A percentile compares a stretch with the other conserved stretches of the same genome.
Conservation (phyloP, 2,329 filamentous ascomycete species). For the Dactylellina sp. region DNA sequence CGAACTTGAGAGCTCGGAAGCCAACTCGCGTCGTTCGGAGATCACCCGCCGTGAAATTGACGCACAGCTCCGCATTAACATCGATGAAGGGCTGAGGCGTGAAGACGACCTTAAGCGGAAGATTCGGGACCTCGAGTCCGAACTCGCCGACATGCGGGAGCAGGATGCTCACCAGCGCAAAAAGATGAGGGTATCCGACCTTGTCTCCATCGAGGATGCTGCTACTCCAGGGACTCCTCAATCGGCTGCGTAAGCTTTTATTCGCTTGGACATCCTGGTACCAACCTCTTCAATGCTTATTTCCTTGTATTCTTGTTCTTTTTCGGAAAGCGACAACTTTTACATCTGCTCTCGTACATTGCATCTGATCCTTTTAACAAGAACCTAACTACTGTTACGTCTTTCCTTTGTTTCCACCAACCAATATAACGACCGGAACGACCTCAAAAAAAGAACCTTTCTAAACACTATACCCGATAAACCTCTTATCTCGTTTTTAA, state of each 20-base stretch:
- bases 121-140: slow-evolving; percentile 79
- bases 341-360: slow-evolving; percentile 46
- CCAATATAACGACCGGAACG: slow-evolving; percentile 55
- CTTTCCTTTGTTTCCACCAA: slow-evolving; percentile 52
- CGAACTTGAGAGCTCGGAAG: slow-evolving; percentile 81
- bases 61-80: slow-evolving; percentile 70
- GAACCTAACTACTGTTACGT: slow-evolving; percentile 31
- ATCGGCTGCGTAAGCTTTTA: slow-evolving; percentile 48
- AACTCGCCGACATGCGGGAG: slow-evolving; percentile 63
- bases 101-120: slow-evolving; percentile 85
- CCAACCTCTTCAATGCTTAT: slow-evolving; percentile 13
- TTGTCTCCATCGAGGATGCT: slow-evolving; percentile 56
- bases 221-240: slow-evolving; percentile 53
- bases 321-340: slow-evolving; percentile 43
- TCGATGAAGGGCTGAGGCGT: slow-evolving; percentile 80
- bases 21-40: slow-evolving; percentile 73
- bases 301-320: slow-evolving; percentile 31
- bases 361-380: slow-evolving; percentile 27
- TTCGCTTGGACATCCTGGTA: slow-evolving; percentile 42
- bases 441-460: slow-evolving; percentile 51
- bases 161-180: slow-evolving; percentile 59
- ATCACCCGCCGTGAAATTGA: slow-evolving; percentile 70
- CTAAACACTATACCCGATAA: slow-evolving; percentile 52
- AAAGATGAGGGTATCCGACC: slow-evolving; percentile 61
- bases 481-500: slow-evolving; percentile 56